Base-by-base conservation (phyloP, 2,329 filamentous ascomycete species). In the Fusarium sp. region DNA sequence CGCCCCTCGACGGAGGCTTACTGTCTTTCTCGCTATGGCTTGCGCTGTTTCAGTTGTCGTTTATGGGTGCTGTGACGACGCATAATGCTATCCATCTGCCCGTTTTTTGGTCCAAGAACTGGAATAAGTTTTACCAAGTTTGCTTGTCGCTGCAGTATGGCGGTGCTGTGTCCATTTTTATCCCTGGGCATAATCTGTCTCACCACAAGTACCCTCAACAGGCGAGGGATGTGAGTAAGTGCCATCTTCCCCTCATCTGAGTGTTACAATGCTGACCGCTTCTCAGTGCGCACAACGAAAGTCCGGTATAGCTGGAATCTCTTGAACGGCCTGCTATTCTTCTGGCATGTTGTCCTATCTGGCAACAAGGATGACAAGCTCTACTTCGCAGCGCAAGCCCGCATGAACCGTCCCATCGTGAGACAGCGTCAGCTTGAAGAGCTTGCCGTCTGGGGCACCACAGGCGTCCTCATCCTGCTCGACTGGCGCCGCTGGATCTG, bases 131-230 rank as follows among this genome's bases (percentile, higher is more conserved):
- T 2, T 65, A 65, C 60, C 62, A 65, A 18, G 37, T 65, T 11
- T 65, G 62, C 52, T 43, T 65, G 60, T 65, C 62, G 14, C 46
- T 65, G 9, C 62, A 65, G 23, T 65, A 65, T 25, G 62, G 62
- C 3, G 62, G 62, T 4, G 60, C 62, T 16, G 62, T 65, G 0
- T 65, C 62, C 2, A 45, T 65, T 23, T 65, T 65, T 26, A 49
- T 65, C 4, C 62, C 62, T 7, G 62, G 62, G 4, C 62, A 65
- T 34, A 65, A 65, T 25, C 14, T 65, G 6, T 65, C 62, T 23
- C 62, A 65, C n/a, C 62, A 65, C 41, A 65, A 65, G 43, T 65
- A 65, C 21, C 60, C 62, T 19, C 62, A 65, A n/a, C 62, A 65
- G 26, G 62, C 62, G 26, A 23, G 42, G 18, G 62, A 65, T 23